Conservation (phyloP, 2,329 filamentous ascomycete genomes). For the Colletotrichum cereale region DNA sequence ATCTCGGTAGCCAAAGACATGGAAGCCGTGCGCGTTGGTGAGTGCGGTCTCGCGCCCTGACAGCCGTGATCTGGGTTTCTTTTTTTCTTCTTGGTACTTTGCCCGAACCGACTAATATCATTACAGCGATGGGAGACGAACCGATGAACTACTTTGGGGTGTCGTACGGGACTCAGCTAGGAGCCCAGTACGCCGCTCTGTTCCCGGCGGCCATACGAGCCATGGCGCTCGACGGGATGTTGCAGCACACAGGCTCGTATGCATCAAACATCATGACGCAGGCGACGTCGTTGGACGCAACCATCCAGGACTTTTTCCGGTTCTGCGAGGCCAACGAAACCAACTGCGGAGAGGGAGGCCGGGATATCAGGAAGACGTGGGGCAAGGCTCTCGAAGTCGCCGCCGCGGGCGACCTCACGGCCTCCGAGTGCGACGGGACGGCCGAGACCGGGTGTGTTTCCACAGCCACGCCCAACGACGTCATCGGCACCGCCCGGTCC, state of each 20-base stretch:
- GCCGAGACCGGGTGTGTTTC: constrained; percentile 20
- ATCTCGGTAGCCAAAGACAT: constrained; percentile 30
- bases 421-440: constrained; percentile 29
- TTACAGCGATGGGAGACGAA: constrained; percentile 12
- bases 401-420: constrained; percentile 18
- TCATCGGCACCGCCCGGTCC: constrained; percentile 26
- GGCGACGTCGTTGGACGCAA: constrained; percentile 33
- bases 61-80: fast-evolving
- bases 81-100: not conserved
- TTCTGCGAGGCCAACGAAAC: constrained; percentile 27
- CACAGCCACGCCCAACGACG: constrained; percentile 17
- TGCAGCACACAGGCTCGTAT: constrained; percentile 31
- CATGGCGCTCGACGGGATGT: constrained; percentile 35
- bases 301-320: constrained; percentile 32
- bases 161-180: constrained; percentile 33
- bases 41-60: not conserved
- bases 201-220: constrained; percentile 21
- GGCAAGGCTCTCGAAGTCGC: constrained; percentile 27
- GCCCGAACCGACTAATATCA: not conserved
- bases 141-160: constrained; percentile 32
- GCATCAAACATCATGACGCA: constrained; percentile 35
- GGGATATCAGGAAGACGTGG: constrained; percentile 27
- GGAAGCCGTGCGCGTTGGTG: constrained; percentile 27
- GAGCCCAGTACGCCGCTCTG: constrained; percentile 25
- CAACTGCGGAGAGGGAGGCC: constrained; percentile 21